Base-by-base conservation (phyloP, 768 basidiomycete genomes). In the Panellus pusillus region DNA sequence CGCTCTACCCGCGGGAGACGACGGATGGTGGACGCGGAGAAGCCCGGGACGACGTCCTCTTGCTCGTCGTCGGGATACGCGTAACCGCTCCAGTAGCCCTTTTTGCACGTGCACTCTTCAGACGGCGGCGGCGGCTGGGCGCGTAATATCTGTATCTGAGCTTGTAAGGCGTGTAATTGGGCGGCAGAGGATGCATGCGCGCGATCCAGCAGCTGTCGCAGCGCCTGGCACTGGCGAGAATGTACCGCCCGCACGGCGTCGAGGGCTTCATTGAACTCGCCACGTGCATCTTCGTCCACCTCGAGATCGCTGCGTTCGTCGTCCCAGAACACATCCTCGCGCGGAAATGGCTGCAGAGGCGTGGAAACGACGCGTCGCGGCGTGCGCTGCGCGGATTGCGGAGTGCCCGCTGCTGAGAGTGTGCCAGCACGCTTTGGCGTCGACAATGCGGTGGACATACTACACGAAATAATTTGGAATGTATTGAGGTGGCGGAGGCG, bases 91-190 rank as follows among this genome's bases (percentile, higher is more conserved):
- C 89, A 90, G 65, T 89, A 90, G 2, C 82, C 86, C 55, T 76
- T 81, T 40, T 70, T 72, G 56, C 54, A 53, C 62, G 60, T 41
- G 47, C 55, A 47, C 46, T 57, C 37, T 62, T 56, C 14, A 58
- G 62, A 36, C n/a, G 11, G 38, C 35, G 24, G 40, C 3, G 44
- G 43, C 5, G 51, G 56, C 44, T 78, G 77, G 12, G 73, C 70
- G 39, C 87, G 82, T 28, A 93, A 72, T 24, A 89, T 73, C 12
- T 82, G 76, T 3, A 91, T 74, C 64, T 93, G 89, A 2, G 90
- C 91, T 69, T 93, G 91, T 1, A 94, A 73, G 0, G 92, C 91
- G 63, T 93, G 91, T 2, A 93, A 73, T 63, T 93, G 92, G 1
- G 90, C 86, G 0, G 91, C 89, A 1, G 87, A 78, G 9, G 84